phyloP scores from a whole-genome alignment of 257 asterid species.

The Solanum piurae region DNA sequence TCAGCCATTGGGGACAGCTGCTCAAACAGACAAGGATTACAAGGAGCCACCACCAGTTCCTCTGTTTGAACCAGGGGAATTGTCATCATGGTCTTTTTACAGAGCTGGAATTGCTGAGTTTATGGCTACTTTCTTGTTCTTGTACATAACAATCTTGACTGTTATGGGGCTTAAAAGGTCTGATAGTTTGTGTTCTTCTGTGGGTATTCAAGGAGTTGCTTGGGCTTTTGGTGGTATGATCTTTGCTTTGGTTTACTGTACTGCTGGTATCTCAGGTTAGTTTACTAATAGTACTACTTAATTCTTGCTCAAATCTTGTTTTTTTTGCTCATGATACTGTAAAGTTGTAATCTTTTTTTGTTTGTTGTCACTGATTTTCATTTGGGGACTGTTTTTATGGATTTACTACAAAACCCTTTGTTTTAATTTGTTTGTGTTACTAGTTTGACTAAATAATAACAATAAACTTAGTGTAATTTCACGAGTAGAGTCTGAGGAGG shows the following conservation, averaged over 20 bases:
- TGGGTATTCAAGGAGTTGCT: conserved; percentile 43
- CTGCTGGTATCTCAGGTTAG: conserved; percentile 46
- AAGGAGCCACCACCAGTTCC: conserved; percentile 63
- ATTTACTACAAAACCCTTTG: not conserved
- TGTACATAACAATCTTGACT: conserved; percentile 33
- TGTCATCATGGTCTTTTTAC: conserved; percentile 65
- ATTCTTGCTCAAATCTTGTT: not conserved
- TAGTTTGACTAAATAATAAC: not conserved
- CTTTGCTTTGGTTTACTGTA: conserved; percentile 43
- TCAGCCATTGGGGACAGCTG: conserved; percentile 41
- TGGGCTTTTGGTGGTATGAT: conserved; percentile 58
- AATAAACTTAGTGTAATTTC: not conserved
- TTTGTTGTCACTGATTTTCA: not conserved
- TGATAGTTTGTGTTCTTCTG: conserved; percentile 25
- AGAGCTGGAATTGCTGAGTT: conserved; percentile 69
- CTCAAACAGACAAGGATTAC: conserved; percentile 46
- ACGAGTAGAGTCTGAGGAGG: not conserved
- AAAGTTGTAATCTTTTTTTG: not conserved
- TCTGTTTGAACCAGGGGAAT: conserved; percentile 52
- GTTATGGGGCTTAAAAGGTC: conserved; percentile 36
- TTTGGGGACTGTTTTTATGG: not conserved
- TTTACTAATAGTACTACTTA: not conserved
- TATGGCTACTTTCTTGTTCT: conserved; percentile 48
- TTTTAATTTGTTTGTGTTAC: not conserved
- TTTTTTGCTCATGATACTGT: not conserved